Evolutionary conservation across 106 monocot genomes (phyloP).

Genomic region (Dioscorea dumetorum): DNA sequence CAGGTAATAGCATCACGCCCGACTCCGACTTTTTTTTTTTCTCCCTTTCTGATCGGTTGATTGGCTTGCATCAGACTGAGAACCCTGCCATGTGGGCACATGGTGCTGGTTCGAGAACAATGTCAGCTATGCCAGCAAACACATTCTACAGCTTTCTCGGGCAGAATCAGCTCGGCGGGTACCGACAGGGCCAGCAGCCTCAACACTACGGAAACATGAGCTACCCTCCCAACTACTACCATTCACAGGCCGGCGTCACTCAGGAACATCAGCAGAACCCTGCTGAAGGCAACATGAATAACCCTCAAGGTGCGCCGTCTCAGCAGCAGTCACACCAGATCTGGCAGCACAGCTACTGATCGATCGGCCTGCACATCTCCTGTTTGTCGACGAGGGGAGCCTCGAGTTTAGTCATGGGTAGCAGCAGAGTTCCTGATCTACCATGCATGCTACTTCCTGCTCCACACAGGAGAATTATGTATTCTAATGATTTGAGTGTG

Average conservation of each 20-base stretch:
- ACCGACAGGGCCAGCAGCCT: slow-evolving; percentile 76
- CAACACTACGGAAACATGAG: slow-evolving; percentile 51
- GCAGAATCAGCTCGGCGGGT: slow-evolving; percentile 66
- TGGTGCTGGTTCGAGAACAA: slow-evolving; percentile 61
- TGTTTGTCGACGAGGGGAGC: not conserved
- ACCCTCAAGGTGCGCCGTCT: slow-evolving; percentile 47
- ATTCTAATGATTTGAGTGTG: not conserved
- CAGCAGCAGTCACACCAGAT: slow-evolving; percentile 81
- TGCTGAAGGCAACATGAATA: slow-evolving; percentile 33
- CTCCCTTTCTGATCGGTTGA: not conserved
- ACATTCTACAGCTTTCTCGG: slow-evolving; percentile 69
- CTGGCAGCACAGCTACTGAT: slow-evolving; percentile 78
- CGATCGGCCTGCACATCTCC: not conserved
- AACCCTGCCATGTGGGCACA: slow-evolving; percentile 78
- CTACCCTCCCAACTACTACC: slow-evolving; percentile 61
- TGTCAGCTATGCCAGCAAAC: slow-evolving; percentile 64
- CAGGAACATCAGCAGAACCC: slow-evolving; percentile 64
- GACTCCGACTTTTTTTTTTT: not conserved
- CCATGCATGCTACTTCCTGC: slow-evolving; percentile 9
- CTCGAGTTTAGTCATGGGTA: not conserved
- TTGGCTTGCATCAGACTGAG: slow-evolving; percentile 36
- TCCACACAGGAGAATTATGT: slow-evolving; percentile 4
- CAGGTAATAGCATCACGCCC: slow-evolving; percentile 30
- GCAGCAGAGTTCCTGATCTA: slow-evolving; percentile 3
- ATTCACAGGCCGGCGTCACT: slow-evolving; percentile 46